These are phyloP conservation scores for Leucosporidium scottii DNA, from an alignment of 768 basidiomycete genomes.

Conservation along the genomic window DNA sequence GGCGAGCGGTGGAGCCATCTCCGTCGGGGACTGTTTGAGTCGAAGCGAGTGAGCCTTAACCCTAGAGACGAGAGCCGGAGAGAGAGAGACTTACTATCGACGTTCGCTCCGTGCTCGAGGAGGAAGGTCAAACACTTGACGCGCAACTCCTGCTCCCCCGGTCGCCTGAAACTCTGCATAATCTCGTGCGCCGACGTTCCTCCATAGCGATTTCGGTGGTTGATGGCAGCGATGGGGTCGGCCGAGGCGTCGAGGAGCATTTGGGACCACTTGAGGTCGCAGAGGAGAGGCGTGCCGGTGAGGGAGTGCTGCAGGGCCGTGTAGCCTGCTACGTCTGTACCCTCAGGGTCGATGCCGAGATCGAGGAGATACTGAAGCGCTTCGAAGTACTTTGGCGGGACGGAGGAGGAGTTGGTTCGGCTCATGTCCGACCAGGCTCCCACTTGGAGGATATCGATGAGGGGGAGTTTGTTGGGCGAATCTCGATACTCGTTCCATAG, in stretches of 20 bases:
- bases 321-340: conserved; percentile 2
- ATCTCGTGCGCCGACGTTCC: neutral
- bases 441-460: neutral
- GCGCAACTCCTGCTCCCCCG: conserved; percentile 5
- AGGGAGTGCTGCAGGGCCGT: conserved; percentile 4
- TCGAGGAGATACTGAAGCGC: neutral
- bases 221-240: conserved; percentile 4
- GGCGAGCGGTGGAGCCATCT: neutral
- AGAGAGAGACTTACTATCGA: neutral
- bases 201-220: conserved; percentile 1
- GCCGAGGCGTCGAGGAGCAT: neutral
- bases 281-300: neutral
- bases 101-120: conserved; percentile 2
- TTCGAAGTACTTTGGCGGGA: neutral
- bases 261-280: neutral
- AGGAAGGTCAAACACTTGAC: neutral
- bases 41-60: no score
- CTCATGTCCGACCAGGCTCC: neutral
- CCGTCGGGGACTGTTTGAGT: neutral
- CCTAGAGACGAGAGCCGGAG: neutral
- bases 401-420: no score
- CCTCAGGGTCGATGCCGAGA: neutral
- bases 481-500: neutral
- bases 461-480: neutral
- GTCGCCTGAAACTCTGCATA: neutral